phyloP scores from a whole-genome alignment of 768 basidiomycete genomes.

The Phaeotremella skinneri region DNA sequence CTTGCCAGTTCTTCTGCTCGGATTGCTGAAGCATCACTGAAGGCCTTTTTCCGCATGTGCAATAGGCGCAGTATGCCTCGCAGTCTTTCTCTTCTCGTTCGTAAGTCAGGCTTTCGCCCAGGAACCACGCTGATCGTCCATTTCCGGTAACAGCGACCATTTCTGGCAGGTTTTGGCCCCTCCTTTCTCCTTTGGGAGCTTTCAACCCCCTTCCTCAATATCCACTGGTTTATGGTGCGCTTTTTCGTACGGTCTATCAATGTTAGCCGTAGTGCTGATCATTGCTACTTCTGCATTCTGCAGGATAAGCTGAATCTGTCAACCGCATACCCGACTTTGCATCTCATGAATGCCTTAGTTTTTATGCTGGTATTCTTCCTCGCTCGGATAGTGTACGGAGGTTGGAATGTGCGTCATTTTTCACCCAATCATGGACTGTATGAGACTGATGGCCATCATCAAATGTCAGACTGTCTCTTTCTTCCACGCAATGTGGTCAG shows the following conservation, averaged over 20 bases:
- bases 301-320: constrained; percentile 57
- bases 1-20: too few species aligned
- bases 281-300: not conserved
- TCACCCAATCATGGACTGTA: constrained; percentile 43
- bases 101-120: constrained; percentile 55
- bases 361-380: constrained; percentile 68
- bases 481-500: constrained; percentile 60
- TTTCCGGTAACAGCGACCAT: constrained; percentile 57
- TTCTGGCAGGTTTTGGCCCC: constrained; percentile 72
- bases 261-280: too few species aligned
- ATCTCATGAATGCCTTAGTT: constrained; percentile 68
- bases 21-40: constrained; percentile 22
- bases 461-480: constrained; percentile 64
- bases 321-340: constrained; percentile 65
- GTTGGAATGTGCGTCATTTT: constrained; percentile 42
- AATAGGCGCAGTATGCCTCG: constrained; percentile 62
- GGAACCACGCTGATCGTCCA: constrained; percentile 12
- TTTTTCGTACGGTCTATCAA: constrained; percentile 4
- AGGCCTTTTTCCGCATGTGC: not conserved
- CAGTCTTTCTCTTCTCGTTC: constrained; percentile 67
- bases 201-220: constrained; percentile 80
- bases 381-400: constrained; percentile 71
- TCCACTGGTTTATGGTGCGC: constrained; percentile 66
- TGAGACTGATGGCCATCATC: constrained; percentile 13
- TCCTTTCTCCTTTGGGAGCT: constrained; percentile 81